Conservation (phyloP, 306 rosid species). For the Heteromeles arbutifolia region DNA sequence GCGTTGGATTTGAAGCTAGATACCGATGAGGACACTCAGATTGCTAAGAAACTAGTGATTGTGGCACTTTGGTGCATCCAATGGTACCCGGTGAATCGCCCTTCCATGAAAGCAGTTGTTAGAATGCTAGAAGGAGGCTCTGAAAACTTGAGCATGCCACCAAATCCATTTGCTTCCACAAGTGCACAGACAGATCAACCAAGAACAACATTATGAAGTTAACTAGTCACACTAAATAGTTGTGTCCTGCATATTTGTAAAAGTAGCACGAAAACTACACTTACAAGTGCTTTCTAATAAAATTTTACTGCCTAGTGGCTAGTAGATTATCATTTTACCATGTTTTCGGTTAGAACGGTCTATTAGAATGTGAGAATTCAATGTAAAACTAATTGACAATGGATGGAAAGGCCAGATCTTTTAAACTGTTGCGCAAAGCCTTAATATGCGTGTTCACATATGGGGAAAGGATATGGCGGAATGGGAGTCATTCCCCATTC, state of each 20-base stretch:
- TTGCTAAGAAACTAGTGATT: not conserved
- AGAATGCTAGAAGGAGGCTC: constrained; percentile 9
- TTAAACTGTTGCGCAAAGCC: too few species aligned
- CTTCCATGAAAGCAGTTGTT: constrained; percentile 3
- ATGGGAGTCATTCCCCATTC: too few species aligned
- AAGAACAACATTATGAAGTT: not conserved
- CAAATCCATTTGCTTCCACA: not conserved
- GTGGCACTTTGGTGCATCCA: constrained; percentile 15
- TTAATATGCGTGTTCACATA: too few species aligned
- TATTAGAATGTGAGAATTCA: too few species aligned
- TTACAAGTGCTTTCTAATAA: not conserved
- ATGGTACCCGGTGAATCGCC: constrained; percentile 10
- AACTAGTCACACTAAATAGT: not conserved
- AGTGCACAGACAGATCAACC: not conserved
- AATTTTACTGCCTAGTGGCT: not conserved
- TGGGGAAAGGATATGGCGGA: too few species aligned
- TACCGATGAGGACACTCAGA: not conserved
- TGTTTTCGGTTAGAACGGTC: not conserved
- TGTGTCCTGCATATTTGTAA: too few species aligned
- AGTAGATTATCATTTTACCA: not conserved
- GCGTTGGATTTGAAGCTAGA: constrained; percentile 1
- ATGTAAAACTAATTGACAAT: too few species aligned
- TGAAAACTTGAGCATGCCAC: not conserved
- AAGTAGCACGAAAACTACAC: not conserved
- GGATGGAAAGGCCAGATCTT: too few species aligned